phyloP scores from a whole-genome alignment of 2,329 filamentous ascomycete genomes.

The Leptographium galeiforme region DNA sequence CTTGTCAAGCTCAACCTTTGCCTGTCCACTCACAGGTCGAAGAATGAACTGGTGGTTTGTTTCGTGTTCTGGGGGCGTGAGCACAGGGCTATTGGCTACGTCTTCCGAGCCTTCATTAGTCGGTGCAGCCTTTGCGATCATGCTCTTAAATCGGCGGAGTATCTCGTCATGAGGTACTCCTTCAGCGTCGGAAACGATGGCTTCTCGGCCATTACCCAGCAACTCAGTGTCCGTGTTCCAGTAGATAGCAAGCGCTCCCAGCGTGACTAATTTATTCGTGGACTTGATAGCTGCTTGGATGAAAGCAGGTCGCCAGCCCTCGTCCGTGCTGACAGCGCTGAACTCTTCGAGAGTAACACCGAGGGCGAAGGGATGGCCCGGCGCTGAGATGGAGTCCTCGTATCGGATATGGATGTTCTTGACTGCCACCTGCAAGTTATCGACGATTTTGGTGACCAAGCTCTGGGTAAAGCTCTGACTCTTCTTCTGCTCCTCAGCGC shows the following conservation, averaged over 20 bases:
- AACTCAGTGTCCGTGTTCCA: constrained; percentile 93
- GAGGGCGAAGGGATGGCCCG: constrained; percentile 86
- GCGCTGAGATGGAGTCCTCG: constrained; percentile 91
- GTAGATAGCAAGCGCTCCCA: constrained; percentile 84
- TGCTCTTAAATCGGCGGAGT: constrained; percentile 59
- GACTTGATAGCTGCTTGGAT: constrained; percentile 73
- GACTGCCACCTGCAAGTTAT: constrained; percentile 93
- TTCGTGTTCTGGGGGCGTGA: constrained; percentile 13
- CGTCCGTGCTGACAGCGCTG: constrained; percentile 91
- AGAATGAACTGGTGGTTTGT: constrained; percentile 76
- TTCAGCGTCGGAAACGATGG: constrained; percentile 43
- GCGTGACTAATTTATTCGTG: constrained; percentile 85
- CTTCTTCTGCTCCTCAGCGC: constrained; percentile 88
- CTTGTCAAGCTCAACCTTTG: constrained; percentile 91
- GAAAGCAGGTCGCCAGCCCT: constrained; percentile 89
- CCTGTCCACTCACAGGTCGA: constrained; percentile 88
- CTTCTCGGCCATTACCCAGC: constrained; percentile 68
- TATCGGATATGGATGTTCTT: constrained; percentile 99
- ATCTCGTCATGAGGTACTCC: constrained; percentile 61
- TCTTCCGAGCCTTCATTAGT: not conserved
- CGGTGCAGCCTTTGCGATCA: constrained; percentile 55
- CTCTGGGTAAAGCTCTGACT: constrained; percentile 97
- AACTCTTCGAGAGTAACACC: constrained; percentile 91
- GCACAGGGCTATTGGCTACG: not conserved
- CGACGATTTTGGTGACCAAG: constrained; percentile 88